Evolutionary conservation across 2,329 filamentous ascomycete species (phyloP).

Genomic region (Microcyclospora tardicrescens): DNA sequence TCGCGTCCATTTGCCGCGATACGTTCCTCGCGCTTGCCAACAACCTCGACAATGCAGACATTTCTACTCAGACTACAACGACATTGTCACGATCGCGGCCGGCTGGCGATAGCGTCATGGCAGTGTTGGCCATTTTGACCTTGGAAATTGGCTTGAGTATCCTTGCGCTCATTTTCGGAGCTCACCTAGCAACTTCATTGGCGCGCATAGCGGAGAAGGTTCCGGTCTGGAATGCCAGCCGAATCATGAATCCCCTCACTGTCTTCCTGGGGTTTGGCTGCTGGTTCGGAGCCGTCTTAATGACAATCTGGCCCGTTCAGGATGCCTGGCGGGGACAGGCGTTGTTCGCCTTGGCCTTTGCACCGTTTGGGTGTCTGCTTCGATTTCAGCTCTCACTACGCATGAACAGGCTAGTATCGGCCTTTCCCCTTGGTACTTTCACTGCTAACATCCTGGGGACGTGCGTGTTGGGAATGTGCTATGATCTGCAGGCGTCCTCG

Average conservation of each 20-base stretch:
- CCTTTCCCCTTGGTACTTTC: conserved; percentile 75
- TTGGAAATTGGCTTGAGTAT: conserved; percentile 56
- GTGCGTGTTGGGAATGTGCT: conserved; percentile 56
- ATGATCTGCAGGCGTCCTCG: conserved; percentile 54
- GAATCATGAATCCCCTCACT: conserved; percentile 47
- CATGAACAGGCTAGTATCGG: conserved; percentile 50
- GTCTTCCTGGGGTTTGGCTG: conserved; percentile 53
- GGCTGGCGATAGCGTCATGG: conserved; percentile 68
- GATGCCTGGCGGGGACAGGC: conserved; percentile 59
- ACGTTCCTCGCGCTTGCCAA: conserved; percentile 67
- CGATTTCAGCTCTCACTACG: conserved; percentile 58
- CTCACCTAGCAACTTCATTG: conserved; percentile 54
- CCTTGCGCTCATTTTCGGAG: conserved; percentile 56
- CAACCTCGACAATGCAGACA: conserved; percentile 39
- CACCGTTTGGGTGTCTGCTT: conserved; percentile 59
- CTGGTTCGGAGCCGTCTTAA: conserved; percentile 62
- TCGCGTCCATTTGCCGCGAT: conserved; percentile 73
- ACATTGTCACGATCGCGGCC: conserved; percentile 37
- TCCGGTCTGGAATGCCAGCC: conserved; percentile 42
- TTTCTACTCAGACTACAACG: conserved; percentile 13
- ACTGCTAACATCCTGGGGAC: conserved; percentile 63
- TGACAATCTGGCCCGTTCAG: conserved; percentile 53
- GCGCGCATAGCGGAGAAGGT: conserved; percentile 46
- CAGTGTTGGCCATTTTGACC: conserved; percentile 57
- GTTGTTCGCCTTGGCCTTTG: conserved; percentile 64